Conservation (phyloP, 176 grass and related monocot species). For the Calamus simplicifolius region DNA sequence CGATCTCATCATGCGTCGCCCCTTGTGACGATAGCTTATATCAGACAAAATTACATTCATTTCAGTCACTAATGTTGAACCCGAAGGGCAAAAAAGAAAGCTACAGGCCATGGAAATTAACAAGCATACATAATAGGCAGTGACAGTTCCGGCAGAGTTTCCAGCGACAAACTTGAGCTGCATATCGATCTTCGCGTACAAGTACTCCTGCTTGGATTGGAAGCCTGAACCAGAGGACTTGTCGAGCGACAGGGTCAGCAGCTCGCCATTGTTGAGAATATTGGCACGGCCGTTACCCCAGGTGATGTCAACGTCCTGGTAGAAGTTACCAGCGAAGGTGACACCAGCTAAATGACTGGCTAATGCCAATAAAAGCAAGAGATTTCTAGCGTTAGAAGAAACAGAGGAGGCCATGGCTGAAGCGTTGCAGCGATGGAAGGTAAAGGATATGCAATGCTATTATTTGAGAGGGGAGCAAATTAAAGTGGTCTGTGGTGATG, state of each 20-base stretch:
- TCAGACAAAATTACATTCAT: not conserved
- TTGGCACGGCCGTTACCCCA: conserved; percentile 9
- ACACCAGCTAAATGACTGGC: not conserved
- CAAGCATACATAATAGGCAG: conserved; percentile 4
- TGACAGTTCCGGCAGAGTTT: conserved; percentile 4
- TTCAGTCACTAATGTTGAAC: no score
- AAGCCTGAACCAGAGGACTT: not conserved
- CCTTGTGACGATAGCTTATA: conserved; percentile 14
- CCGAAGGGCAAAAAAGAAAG: not conserved
- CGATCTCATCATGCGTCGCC: conserved; percentile 8
- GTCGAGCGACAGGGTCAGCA: conserved; percentile 10
- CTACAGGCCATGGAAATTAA: no score
- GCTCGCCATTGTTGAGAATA: conserved; percentile 5
- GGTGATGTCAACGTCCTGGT: conserved; percentile 14
- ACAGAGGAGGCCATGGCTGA: not conserved
- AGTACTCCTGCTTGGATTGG: conserved; percentile 5
- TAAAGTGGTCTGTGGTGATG: no score
- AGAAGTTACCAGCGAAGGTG: not conserved
- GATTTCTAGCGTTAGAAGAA: not conserved
- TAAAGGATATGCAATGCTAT: no score
- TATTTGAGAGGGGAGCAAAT: no score
- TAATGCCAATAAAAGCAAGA: not conserved
- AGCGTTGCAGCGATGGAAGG: no score
- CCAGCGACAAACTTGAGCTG: conserved; percentile 4
- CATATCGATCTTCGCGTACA: conserved; percentile 2